Conservation (phyloP, 805 yeast species). For the Candida adriatica region DNA sequence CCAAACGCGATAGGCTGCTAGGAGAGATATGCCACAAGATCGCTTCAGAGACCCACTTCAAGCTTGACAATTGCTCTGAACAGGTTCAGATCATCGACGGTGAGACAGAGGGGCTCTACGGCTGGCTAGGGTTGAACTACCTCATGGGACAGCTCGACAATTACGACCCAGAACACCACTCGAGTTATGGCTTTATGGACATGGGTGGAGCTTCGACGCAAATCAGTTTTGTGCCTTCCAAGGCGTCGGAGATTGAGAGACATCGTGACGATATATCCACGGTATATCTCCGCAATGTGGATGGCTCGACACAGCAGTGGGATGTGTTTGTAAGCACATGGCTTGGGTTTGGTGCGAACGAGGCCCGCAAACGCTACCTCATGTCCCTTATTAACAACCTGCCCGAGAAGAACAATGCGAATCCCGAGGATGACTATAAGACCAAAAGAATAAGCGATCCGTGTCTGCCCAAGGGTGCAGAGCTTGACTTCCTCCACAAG, state of each 20-base stretch:
- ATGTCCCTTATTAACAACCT: slow-evolving; percentile 44
- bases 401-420: slow-evolving; percentile 40
- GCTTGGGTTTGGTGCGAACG: slow-evolving; percentile 97
- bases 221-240: slow-evolving; percentile 83
- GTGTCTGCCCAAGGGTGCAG: slow-evolving; percentile 67
- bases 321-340: slow-evolving; percentile 89
- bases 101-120: slow-evolving; percentile 88
- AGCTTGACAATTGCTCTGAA: slow-evolving; percentile 47
- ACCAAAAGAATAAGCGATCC: slow-evolving; percentile 54
- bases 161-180: slow-evolving; percentile 35
- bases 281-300: slow-evolving; percentile 56
- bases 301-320: slow-evolving; percentile 74
- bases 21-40: slow-evolving; percentile 54
- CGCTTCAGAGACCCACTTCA: slow-evolving; percentile 47
- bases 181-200: slow-evolving; percentile 91
- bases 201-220: slow-evolving; percentile 99
- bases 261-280: slow-evolving; percentile 71
- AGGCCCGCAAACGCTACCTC: slow-evolving; percentile 74
- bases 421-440: slow-evolving; percentile 38
- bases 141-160: slow-evolving; percentile 58
- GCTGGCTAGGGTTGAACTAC: slow-evolving; percentile 92
- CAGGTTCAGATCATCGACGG: slow-evolving; percentile 90
- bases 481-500: slow-evolving; percentile 38
- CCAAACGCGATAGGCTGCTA: slow-evolving; percentile 47
- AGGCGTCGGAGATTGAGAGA: slow-evolving; percentile 45